These are phyloP conservation scores for Clavispora carvajalis DNA, from an alignment of 805 yeast species.

Conservation along the genomic window DNA sequence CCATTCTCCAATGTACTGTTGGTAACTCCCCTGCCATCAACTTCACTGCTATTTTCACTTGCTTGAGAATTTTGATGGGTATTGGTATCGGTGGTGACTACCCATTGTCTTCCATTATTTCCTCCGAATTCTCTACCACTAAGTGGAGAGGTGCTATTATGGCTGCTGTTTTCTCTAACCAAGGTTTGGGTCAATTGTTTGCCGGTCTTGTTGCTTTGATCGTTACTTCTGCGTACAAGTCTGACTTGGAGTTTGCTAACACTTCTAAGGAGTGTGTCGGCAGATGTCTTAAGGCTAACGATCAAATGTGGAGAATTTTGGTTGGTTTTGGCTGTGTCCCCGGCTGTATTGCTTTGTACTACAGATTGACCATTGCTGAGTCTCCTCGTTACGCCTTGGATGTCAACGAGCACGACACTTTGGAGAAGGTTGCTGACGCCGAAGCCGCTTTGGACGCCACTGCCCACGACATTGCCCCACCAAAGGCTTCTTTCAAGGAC, in stretches of 20 bases:
- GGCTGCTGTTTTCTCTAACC: slow-evolving; percentile 95
- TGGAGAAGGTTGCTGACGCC: slow-evolving; percentile 49
- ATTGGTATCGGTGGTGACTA: slow-evolving; percentile 98
- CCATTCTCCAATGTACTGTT: slow-evolving; percentile 68
- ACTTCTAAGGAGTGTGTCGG: slow-evolving; percentile 57
- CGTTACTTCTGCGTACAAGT: slow-evolving; percentile 72
- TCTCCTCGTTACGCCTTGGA: slow-evolving; percentile 89
- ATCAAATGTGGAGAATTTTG: slow-evolving; percentile 91
- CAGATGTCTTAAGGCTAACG: slow-evolving; percentile 71
- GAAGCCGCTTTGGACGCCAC: slow-evolving; percentile 37
- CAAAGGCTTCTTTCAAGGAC: slow-evolving; percentile 77
- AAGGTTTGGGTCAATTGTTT: slow-evolving; percentile 90
- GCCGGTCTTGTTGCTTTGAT: slow-evolving; percentile 82
- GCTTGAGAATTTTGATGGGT: slow-evolving; percentile 85
- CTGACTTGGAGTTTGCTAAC: slow-evolving; percentile 48
- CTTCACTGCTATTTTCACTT: slow-evolving; percentile 68
- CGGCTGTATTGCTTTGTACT: slow-evolving; percentile 77
- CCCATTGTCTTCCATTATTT: slow-evolving; percentile 88
- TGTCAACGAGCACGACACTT: slow-evolving; percentile 55
- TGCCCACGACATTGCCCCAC: slow-evolving; percentile 46
- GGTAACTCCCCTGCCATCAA: slow-evolving; percentile 69
- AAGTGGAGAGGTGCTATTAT: slow-evolving; percentile 98
- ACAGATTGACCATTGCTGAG: slow-evolving; percentile 91
- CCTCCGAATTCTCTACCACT: slow-evolving; percentile 89
- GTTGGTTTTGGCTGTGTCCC: slow-evolving; percentile 91